Conservation (phyloP, 192 early-diverging fungal genomes). For the Bifiguratus adelaidae region DNA sequence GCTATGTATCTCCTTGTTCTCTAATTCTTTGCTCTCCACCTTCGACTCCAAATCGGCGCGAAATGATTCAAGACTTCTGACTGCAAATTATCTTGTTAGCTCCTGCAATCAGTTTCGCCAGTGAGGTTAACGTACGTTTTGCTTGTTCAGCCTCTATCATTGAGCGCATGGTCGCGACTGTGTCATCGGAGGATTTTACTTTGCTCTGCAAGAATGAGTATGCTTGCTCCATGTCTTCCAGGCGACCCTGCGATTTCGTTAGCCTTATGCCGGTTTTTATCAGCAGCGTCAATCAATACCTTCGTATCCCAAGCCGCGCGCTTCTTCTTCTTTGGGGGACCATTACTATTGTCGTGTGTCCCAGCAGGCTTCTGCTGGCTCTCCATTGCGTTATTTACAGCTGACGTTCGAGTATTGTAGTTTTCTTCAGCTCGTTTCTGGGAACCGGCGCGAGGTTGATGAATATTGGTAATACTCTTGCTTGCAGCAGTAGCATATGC, state of each 20-base stretch:
- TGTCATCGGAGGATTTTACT: conserved; percentile 28
- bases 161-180: conserved; percentile 34
- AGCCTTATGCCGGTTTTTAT: too few species aligned
- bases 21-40: conserved; percentile 51
- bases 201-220: conserved; percentile 31
- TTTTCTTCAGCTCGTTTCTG: too few species aligned
- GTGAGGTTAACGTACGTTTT: conserved; percentile 21
- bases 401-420: too few species aligned
- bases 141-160: conserved; percentile 37
- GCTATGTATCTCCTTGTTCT: conserved; percentile 33
- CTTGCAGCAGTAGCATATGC: too few species aligned
- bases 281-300: too few species aligned
- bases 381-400: too few species aligned
- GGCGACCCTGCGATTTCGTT: conserved; percentile 42
- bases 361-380: too few species aligned
- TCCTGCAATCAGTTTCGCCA: background rate
- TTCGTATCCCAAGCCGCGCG: conserved; percentile 62
- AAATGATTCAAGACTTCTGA: conserved; percentile 25
- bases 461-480: too few species aligned
- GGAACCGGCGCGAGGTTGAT: too few species aligned
- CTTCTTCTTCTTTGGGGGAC: conserved; percentile 42
- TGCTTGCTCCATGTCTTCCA: conserved; percentile 65
- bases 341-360: background rate
- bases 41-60: conserved; percentile 33
- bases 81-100: conserved; percentile 2